Base-by-base conservation (phyloP, 257 asterid genomes). In the Euphrasia confusa region DNA sequence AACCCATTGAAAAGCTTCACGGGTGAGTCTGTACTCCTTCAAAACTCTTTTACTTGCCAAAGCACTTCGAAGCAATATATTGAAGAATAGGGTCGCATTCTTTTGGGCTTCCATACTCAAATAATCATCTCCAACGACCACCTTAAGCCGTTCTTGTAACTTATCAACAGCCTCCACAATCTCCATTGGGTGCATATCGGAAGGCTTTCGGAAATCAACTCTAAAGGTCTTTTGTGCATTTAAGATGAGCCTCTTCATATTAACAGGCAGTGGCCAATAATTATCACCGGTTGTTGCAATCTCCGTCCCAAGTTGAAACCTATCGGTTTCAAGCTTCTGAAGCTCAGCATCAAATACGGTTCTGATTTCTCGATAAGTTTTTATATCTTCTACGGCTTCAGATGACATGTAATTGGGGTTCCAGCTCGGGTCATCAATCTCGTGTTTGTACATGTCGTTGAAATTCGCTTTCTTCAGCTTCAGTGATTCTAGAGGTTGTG, bases 171-270 rank as follows among this genome's bases (percentile, higher is more conserved):
- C 94, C 77, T 93, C 99, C 72, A 93, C 99, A 12, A 93, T 85
- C 90, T 93, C 97, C 96, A 93, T 82, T 10, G 99, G 99, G 64
- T 93, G 97, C 93, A 93, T 87, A 73, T 89, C 95, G 27, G 99
- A 93, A 32, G 94, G 94, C 74, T 96, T 83, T 14, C 99, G 83
- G 63, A 78, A 84, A 74, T 93, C 99, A 72, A 93, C 94, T 74
- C 84, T 89, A 61, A 93, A 93, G 39, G 99, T 93, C 78, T 93
- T 93, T 60, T 89, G 95, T 33, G 99, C 97, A 75, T 93, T 93
- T 49, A 83, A 74, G 72, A 93, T 71, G 13, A 93, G 96, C 80
- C 99, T 84, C 84, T 70, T 84, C 58, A 93, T 85, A 69, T 93
- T 93, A 45, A 93, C 99, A 63, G 99, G 99, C 64, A 93, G 68